A percentile compares a stretch with the other conserved stretches of the same genome.
These are phyloP conservation scores for Penicillium riverlandense DNA, from an alignment of 495 filamentous ascomycete species.

Conservation along the genomic window DNA sequence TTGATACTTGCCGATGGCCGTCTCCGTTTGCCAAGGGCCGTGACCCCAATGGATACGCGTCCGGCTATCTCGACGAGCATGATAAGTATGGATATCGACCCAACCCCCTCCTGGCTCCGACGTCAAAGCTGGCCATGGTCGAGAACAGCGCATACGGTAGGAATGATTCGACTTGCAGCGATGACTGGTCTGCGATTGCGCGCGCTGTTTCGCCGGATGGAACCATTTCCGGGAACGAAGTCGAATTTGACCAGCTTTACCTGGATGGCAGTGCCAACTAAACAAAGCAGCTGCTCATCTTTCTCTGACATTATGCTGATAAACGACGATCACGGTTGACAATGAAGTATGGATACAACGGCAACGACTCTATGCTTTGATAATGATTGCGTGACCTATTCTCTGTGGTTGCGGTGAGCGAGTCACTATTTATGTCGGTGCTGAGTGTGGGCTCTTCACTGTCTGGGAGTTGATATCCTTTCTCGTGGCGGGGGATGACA, in stretches of 20 bases:
- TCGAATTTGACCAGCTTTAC: slow-evolving; percentile 27
- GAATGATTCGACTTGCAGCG: slow-evolving; percentile 1
- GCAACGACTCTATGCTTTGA: too few relatives aligned
- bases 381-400: too few relatives aligned
- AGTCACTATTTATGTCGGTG: too few relatives aligned
- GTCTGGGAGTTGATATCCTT: too few relatives aligned
- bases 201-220: slow-evolving; percentile 20
- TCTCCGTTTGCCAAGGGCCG: slow-evolving; percentile 24
- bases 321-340: too few relatives aligned
- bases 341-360: too few relatives aligned
- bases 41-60: slow-evolving; percentile 15
- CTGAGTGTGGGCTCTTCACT: too few relatives aligned
- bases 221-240: slow-evolving; percentile 26
- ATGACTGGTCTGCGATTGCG: slow-evolving; percentile 4
- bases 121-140: slow-evolving; percentile 7
- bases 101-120: slow-evolving; percentile 35
- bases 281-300: background rate
- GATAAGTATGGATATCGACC: slow-evolving; percentile 22
- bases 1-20: slow-evolving; percentile 23
- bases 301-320: too few relatives aligned
- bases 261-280: slow-evolving; percentile 21
- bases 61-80: slow-evolving; percentile 24
- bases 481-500: too few relatives aligned
- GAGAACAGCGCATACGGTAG: slow-evolving; percentile 11
- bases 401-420: too few relatives aligned